Conservation (phyloP, 352 stramenopile species). For the Phytophthora brassicae region DNA sequence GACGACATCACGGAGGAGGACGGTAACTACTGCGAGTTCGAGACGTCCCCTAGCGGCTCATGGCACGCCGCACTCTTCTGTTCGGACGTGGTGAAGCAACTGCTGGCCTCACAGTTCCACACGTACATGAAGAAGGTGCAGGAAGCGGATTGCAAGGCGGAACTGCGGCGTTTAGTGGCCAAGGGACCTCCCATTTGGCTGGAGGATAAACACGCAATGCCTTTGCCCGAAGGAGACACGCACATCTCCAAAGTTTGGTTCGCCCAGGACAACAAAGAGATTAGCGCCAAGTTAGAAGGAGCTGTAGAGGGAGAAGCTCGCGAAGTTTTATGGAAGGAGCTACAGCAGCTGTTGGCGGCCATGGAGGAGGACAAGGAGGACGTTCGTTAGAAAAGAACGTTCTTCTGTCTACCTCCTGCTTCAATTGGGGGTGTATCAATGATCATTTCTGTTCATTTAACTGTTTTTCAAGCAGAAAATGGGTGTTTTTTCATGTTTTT, state of each 20-base stretch:
- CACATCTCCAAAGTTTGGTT: conserved; percentile 92
- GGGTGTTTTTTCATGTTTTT: neutral
- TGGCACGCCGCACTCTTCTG: conserved; percentile 88
- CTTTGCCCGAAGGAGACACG: conserved; percentile 87
- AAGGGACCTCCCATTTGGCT: conserved; percentile 92
- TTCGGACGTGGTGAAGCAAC: conserved; percentile 74
- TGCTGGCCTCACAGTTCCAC: conserved; percentile 91
- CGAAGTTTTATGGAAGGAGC: conserved; percentile 70
- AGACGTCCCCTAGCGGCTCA: conserved; percentile 85
- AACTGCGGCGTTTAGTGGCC: conserved; percentile 89
- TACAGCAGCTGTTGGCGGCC: conserved; percentile 66
- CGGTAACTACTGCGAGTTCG: conserved; percentile 92
- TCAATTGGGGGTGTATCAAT: neutral
- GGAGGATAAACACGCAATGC: conserved; percentile 90
- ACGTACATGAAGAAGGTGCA: conserved; percentile 93
- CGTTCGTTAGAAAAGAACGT: conserved; percentile 44
- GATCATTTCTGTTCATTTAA: neutral
- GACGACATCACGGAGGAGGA: conserved; percentile 94
- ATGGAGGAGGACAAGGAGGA: conserved; percentile 86
- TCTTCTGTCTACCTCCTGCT: no score
- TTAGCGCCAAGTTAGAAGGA: conserved; percentile 85
- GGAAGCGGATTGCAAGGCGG: conserved; percentile 93
- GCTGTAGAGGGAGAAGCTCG: conserved; percentile 88
- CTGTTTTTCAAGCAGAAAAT: no score
- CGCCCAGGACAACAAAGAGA: conserved; percentile 73